phyloP scores from a whole-genome alignment of 306 rosid species.

The Lotus japonicus region DNA sequence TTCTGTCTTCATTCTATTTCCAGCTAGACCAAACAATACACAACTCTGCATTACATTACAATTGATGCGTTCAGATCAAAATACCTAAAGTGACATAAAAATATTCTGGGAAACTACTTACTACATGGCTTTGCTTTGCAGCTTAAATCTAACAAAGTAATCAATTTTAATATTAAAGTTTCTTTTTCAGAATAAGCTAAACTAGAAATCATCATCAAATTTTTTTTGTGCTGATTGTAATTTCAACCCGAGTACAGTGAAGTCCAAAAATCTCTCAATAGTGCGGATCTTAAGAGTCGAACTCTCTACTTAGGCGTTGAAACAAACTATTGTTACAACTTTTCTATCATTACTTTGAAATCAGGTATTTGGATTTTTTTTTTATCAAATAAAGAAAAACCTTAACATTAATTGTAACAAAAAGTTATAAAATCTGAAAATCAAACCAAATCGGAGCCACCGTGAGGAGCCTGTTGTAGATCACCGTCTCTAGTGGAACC shows the following conservation, averaged over 20 bases:
- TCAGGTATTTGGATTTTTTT: not conserved
- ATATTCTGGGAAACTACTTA: not conserved
- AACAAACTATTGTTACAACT: too few species aligned
- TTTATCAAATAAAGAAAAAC: not conserved
- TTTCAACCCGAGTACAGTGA: too few species aligned
- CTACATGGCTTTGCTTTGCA: not conserved
- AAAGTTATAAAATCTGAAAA: not conserved
- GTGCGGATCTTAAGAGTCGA: too few species aligned
- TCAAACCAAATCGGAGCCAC: constrained; percentile 47
- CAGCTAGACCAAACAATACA: not conserved
- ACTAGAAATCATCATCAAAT: too few species aligned
- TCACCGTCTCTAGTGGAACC: constrained; percentile 25
- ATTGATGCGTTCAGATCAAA: not conserved
- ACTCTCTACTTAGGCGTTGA: too few species aligned
- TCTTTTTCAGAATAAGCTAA: not conserved
- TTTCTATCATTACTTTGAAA: not conserved
- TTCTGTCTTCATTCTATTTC: not conserved
- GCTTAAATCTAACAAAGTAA: not conserved
- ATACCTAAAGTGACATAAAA: not conserved
- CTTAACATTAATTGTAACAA: not conserved
- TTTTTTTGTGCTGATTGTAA: too few species aligned
- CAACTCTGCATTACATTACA: not conserved
- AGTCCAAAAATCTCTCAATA: too few species aligned
- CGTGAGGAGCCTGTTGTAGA: constrained; percentile 35
- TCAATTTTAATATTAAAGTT: not conserved